phyloP scores from a whole-genome alignment of 177 flowering plant species.

The Vitis hybrid region DNA sequence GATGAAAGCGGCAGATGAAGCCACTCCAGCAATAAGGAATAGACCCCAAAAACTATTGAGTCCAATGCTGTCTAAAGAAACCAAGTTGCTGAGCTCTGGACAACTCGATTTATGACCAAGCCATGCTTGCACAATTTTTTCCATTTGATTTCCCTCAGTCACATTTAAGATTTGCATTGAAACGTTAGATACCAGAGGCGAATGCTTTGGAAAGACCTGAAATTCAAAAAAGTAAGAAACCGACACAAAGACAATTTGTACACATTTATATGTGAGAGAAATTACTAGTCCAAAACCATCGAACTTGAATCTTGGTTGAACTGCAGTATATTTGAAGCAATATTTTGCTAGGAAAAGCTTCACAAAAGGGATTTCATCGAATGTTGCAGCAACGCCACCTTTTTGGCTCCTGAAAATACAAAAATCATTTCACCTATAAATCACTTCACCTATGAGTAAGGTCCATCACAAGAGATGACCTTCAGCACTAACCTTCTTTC shows the following conservation, averaged over 20 bases:
- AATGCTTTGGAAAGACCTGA: slow-evolving; percentile 40
- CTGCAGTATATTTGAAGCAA: slow-evolving; percentile 31
- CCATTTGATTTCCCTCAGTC: slow-evolving; percentile 18
- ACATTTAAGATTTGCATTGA: slow-evolving; percentile 35
- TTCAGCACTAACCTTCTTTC: too few relatives aligned
- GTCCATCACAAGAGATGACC: too few relatives aligned
- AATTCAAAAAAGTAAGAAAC: background rate
- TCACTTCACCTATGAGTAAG: too few relatives aligned
- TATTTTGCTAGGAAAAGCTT: slow-evolving; percentile 33
- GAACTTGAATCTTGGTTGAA: slow-evolving; percentile 34
- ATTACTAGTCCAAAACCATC: slow-evolving; percentile 59
- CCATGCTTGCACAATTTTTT: slow-evolving; percentile 18
- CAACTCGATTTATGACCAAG: background rate
- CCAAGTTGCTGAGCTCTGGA: background rate
- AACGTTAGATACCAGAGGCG: slow-evolving; percentile 31
- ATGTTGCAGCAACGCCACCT: slow-evolving; percentile 44
- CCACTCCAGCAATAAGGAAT: background rate
- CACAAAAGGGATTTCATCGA: slow-evolving; percentile 47
- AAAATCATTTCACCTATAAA: too few relatives aligned
- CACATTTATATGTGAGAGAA: background rate
- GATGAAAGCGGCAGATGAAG: background rate
- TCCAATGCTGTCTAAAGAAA: background rate
- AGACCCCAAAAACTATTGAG: slow-evolving; percentile 11
- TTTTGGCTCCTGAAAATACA: slow-evolving; percentile 25
- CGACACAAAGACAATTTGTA: too few relatives aligned